Evolutionary conservation across 495 filamentous ascomycete species (phyloP).

Genomic region (Penicillium goetzii): DNA sequence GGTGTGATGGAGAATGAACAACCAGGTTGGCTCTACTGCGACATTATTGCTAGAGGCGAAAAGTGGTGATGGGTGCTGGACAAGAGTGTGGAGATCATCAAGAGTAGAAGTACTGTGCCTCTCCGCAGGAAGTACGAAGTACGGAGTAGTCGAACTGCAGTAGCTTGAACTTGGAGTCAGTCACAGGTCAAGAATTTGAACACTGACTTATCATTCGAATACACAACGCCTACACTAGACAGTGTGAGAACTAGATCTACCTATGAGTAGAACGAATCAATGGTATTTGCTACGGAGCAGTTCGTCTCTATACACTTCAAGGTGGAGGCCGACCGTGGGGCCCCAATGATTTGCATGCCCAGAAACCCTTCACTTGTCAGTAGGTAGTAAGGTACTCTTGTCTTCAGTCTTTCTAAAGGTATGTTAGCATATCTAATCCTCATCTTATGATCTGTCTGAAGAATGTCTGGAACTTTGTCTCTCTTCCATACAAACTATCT

Average conservation of each 20-base stretch:
- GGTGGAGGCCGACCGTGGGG: neutral
- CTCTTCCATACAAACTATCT: too few relatives aligned
- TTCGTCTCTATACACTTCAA: neutral
- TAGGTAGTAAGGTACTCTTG: too few relatives aligned
- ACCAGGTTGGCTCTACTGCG: neutral
- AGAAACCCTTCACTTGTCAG: neutral
- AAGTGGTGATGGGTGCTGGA: neutral
- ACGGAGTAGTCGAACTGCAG: neutral
- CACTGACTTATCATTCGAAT: too few relatives aligned
- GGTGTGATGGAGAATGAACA: neutral
- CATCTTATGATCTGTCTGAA: too few relatives aligned
- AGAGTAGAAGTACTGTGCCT: too few relatives aligned
- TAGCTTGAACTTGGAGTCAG: neutral
- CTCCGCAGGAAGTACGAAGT: too few relatives aligned
- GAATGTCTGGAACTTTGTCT: too few relatives aligned
- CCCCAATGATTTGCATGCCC: neutral
- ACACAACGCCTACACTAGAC: too few relatives aligned
- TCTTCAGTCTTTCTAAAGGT: too few relatives aligned
- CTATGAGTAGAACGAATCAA: neutral
- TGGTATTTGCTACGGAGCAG: neutral
- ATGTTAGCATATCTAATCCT: neutral
- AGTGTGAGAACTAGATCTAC: neutral
- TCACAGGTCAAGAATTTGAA: too few relatives aligned
- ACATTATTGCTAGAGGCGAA: neutral
- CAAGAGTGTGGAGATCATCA: neutral